These are phyloP conservation scores for Inga oerstediana DNA, from an alignment of 306 rosid species.

Conservation along the genomic window DNA sequence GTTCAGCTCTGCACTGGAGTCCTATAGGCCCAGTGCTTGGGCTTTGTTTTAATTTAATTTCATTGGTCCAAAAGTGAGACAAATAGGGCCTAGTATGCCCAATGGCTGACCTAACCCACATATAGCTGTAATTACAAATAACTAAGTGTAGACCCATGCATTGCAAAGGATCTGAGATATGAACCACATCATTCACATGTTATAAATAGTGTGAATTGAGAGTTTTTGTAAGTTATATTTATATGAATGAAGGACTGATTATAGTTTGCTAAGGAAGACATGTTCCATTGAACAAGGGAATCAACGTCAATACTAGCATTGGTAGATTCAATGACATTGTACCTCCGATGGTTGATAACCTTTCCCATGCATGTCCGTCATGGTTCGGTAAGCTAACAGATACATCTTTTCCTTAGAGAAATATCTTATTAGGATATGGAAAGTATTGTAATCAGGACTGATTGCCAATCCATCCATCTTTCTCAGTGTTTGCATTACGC, in stretches of 20 bases:
- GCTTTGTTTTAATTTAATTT: background rate
- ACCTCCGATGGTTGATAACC: slow-evolving; percentile 94
- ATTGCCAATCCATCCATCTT: slow-evolving; percentile 89
- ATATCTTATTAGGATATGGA: slow-evolving; percentile 78
- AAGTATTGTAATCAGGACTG: slow-evolving; percentile 85
- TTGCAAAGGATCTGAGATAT: background rate
- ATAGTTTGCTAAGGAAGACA: background rate
- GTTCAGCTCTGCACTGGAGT: background rate
- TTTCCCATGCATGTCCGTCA: slow-evolving; percentile 81
- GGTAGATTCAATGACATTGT: slow-evolving; percentile 16
- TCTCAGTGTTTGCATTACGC: slow-evolving; percentile 86
- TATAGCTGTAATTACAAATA: background rate
- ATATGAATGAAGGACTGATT: slow-evolving; percentile 16
- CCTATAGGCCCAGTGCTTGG: background rate
- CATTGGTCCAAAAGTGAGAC: background rate
- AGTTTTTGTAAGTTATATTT: background rate
- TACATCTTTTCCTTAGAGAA: slow-evolving; percentile 84
- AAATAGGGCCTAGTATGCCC: background rate
- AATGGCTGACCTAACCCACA: background rate
- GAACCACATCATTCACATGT: background rate
- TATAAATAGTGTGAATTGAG: background rate
- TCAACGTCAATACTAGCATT: slow-evolving; percentile 19
- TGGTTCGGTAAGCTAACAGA: slow-evolving; percentile 76
- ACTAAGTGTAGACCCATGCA: background rate
- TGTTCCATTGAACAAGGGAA: slow-evolving; percentile 22